Conservation (phyloP, 2,329 filamentous ascomycete genomes). For the Rutstroemia sydowiana region DNA sequence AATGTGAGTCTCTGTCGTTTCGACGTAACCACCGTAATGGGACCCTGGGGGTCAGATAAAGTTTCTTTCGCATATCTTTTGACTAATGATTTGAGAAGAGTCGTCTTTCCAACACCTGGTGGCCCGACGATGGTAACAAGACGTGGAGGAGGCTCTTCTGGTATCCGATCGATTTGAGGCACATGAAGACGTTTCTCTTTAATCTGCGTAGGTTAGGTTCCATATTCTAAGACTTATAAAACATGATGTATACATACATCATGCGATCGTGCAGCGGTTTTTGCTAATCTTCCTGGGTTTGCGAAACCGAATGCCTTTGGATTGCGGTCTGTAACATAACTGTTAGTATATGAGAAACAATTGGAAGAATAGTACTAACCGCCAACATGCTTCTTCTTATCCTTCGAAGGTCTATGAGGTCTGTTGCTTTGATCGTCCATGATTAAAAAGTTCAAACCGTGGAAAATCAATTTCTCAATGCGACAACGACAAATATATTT, state of each 20-base stretch:
- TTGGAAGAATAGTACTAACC: conserved; percentile 34
- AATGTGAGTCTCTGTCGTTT: conserved; percentile 94
- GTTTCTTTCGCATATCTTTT: conserved; percentile 94
- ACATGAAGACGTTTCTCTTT: conserved; percentile 96
- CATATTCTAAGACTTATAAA: not conserved
- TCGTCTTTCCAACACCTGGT: conserved; percentile 92
- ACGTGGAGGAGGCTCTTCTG: conserved; percentile 89
- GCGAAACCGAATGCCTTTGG: conserved; percentile 33
- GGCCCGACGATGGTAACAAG: conserved; percentile 93
- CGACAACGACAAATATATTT: conserved; percentile 1
- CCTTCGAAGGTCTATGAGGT: conserved; percentile 78
- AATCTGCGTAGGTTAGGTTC: conserved; percentile 45
- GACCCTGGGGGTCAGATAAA: conserved; percentile 79
- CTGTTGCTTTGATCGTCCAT: conserved; percentile 83
- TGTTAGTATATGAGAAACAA: conserved; percentile 5
- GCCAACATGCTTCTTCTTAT: conserved; percentile 72
- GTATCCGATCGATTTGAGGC: conserved; percentile 88
- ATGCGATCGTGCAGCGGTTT: conserved; percentile 42
- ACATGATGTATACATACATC: conserved; percentile 36
- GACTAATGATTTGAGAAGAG: conserved; percentile 87
- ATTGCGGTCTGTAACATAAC: conserved; percentile 27
- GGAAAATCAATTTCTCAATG: not conserved
- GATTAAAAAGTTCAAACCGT: conserved; percentile 21
- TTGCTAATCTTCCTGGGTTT: conserved; percentile 31
- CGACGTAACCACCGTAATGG: conserved; percentile 91